phyloP scores from a whole-genome alignment of 768 basidiomycete species.

The Cubamyces sp. region DNA sequence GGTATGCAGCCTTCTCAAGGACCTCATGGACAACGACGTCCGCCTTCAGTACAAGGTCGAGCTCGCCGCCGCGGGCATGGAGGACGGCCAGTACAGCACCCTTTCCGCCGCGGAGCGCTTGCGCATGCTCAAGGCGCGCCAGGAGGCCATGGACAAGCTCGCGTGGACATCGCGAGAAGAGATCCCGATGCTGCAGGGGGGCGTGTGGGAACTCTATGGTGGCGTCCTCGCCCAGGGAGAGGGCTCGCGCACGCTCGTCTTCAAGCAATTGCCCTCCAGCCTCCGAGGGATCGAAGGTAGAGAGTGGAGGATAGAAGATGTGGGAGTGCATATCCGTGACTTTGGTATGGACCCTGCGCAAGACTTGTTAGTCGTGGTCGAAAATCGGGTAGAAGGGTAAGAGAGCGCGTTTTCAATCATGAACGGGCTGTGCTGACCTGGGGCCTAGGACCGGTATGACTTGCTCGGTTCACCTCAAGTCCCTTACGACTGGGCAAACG shows the following conservation, averaged over 20 bases:
- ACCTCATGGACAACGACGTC: conserved; percentile 21
- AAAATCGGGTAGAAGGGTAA: conserved; percentile 31
- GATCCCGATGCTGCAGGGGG: conserved; percentile 47
- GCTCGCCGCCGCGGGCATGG: conserved; percentile 47
- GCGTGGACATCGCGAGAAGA: conserved; percentile 17
- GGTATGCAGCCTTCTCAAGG: conserved; percentile 27
- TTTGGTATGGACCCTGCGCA: conserved; percentile 70
- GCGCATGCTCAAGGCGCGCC: conserved; percentile 37
- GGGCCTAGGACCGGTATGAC: background rate
- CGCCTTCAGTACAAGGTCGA: conserved; percentile 33
- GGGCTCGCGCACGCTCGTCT: conserved; percentile 39
- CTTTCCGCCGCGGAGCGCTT: conserved; percentile 41
- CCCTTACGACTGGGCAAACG: conserved; percentile 46
- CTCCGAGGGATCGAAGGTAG: conserved; percentile 50
- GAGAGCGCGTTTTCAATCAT: background rate
- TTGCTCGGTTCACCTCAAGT: conserved; percentile 43
- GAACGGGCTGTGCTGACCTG: background rate
- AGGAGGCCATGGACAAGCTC: conserved; percentile 29
- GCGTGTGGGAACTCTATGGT: conserved; percentile 62
- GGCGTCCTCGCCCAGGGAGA: conserved; percentile 54
- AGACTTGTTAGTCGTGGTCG: conserved; percentile 60
- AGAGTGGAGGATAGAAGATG: conserved; percentile 45
- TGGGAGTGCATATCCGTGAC: conserved; percentile 49
- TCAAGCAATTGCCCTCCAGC: conserved; percentile 54
- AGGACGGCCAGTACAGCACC: conserved; percentile 40